Evolutionary conservation across 2,329 filamentous ascomycete species (phyloP).

Genomic region (Alternaria brassicicola): DNA sequence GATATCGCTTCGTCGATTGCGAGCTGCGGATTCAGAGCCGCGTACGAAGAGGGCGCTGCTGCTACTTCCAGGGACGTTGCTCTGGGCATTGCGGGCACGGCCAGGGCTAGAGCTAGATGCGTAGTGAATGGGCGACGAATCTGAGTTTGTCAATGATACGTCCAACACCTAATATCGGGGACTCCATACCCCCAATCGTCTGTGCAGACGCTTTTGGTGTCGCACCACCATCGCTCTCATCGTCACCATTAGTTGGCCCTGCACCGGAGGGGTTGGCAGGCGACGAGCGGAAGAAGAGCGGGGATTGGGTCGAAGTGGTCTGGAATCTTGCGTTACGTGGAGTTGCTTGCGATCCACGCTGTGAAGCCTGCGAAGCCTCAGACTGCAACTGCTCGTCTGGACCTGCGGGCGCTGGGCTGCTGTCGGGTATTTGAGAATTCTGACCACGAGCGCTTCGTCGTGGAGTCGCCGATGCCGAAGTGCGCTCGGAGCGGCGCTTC

Average conservation of each 20-base stretch:
- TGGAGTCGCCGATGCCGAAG: slow-evolving; percentile 62
- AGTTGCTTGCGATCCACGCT: slow-evolving; percentile 51
- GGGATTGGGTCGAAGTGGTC: slow-evolving; percentile 65
- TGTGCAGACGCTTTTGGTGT: slow-evolving; percentile 72
- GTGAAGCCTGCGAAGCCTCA: slow-evolving; percentile 50
- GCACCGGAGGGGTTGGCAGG: slow-evolving; percentile 55
- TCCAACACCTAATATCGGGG: not conserved
- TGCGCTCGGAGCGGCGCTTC: slow-evolving; percentile 61
- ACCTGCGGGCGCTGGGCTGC: slow-evolving; percentile 53
- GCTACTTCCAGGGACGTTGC: slow-evolving; percentile 78
- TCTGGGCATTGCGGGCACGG: slow-evolving; percentile 62
- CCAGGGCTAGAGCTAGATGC: slow-evolving; percentile 87
- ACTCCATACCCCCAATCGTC: slow-evolving; percentile 65
- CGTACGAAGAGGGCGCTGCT: slow-evolving; percentile 87
- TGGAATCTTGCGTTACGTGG: slow-evolving; percentile 55
- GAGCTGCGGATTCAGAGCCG: slow-evolving; percentile 61
- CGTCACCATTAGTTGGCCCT: slow-evolving; percentile 49
- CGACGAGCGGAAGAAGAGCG: slow-evolving; percentile 76
- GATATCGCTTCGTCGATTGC: slow-evolving; percentile 81
- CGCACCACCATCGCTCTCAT: slow-evolving; percentile 65
- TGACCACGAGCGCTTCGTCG: slow-evolving; percentile 60
- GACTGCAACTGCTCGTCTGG: slow-evolving; percentile 53
- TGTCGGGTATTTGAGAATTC: slow-evolving; percentile 62
- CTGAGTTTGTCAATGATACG: slow-evolving; percentile 55
- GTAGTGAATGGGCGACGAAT: slow-evolving; percentile 91